phyloP scores from a whole-genome alignment of 2,329 filamentous ascomycete species.

The Hypoxylon sp. region DNA sequence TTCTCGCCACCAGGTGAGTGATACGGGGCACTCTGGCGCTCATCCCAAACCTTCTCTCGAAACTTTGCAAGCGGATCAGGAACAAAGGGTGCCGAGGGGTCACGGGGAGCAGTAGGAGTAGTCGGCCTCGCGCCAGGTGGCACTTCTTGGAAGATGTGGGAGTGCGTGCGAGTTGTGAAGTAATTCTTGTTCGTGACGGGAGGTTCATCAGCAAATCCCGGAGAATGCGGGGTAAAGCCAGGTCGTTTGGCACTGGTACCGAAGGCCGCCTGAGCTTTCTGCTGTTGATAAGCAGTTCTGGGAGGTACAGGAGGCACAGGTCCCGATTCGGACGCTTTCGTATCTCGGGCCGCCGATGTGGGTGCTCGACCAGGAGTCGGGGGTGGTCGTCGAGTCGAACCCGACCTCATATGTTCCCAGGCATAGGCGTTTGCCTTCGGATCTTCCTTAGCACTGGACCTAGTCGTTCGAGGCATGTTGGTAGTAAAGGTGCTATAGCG shows the following conservation, averaged over 20 bases:
- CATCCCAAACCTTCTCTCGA: constrained; percentile 55
- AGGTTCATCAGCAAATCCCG: constrained; percentile 60
- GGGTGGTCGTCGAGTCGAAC: constrained; percentile 38
- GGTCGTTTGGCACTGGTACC: constrained; percentile 53
- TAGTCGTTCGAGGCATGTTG: constrained; percentile 34
- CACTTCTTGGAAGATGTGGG: constrained; percentile 44
- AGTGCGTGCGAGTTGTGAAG: constrained; percentile 50
- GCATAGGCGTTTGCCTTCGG: constrained; percentile 45
- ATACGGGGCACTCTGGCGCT: constrained; percentile 67
- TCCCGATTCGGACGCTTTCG: constrained; percentile 38
- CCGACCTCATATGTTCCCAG: constrained; percentile 49
- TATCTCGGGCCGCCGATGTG: constrained; percentile 41
- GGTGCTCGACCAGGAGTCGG: constrained; percentile 42
- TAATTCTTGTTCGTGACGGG: constrained; percentile 61
- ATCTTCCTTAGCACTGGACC: constrained; percentile 39
- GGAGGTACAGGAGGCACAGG: constrained; percentile 56
- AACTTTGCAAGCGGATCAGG: constrained; percentile 61
- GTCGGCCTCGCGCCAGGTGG: constrained; percentile 31
- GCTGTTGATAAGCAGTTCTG: constrained; percentile 60
- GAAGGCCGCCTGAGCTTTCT: constrained; percentile 64
- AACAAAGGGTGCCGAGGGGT: constrained; percentile 40
- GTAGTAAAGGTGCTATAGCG: constrained; percentile 50
- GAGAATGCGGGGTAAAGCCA: constrained; percentile 60
- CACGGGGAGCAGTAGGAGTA: constrained; percentile 6
- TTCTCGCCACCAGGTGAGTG: constrained; percentile 65